These are phyloP conservation scores for Selaginella tamariscina DNA, from an alignment of 75 land plant species.

Conservation along the genomic window DNA sequence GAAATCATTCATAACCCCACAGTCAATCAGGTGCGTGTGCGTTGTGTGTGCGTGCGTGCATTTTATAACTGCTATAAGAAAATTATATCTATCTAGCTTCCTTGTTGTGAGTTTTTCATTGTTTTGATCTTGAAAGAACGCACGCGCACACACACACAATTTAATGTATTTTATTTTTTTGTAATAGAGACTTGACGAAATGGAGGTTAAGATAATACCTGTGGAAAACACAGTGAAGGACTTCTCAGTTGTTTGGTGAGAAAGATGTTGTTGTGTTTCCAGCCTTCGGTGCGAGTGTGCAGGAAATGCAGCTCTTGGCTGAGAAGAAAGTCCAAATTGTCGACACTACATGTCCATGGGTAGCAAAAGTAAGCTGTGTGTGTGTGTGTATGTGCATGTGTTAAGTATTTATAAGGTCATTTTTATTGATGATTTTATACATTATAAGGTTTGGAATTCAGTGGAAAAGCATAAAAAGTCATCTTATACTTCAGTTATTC, in stretches of 20 bases:
- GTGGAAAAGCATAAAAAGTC: slow-evolving; percentile 95
- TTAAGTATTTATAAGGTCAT: background rate
- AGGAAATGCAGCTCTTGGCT: slow-evolving; percentile 64
- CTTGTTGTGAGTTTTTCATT: too few species aligned
- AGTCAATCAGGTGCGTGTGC: slow-evolving; percentile 64
- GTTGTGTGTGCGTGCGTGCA: too few species aligned
- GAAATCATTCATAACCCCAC: slow-evolving; percentile 95
- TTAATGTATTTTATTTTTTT: background rate
- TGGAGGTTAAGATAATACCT: slow-evolving; percentile 62
- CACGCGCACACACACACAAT: too few species aligned
- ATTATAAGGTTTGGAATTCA: slow-evolving; percentile 69
- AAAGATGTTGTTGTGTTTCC: slow-evolving; percentile 89
- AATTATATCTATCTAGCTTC: too few species aligned
- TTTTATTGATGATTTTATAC: background rate
- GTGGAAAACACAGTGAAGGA: slow-evolving; percentile 45
- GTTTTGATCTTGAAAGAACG: too few species aligned
- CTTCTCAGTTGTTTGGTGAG: slow-evolving; percentile 48
- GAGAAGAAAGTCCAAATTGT: slow-evolving; percentile 83
- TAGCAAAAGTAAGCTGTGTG: slow-evolving; percentile 92
- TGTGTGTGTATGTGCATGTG: too few species aligned
- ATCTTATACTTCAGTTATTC: slow-evolving; percentile 86
- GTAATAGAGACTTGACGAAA: slow-evolving; percentile 59
- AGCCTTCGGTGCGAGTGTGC: slow-evolving; percentile 88
- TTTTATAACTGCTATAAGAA: too few species aligned
- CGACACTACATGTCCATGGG: slow-evolving; percentile 98